A percentile compares a stretch with the other conserved stretches of the same genome.
phyloP scores from a whole-genome alignment of 768 basidiomycete species.

The Chalciporus piperatus region DNA sequence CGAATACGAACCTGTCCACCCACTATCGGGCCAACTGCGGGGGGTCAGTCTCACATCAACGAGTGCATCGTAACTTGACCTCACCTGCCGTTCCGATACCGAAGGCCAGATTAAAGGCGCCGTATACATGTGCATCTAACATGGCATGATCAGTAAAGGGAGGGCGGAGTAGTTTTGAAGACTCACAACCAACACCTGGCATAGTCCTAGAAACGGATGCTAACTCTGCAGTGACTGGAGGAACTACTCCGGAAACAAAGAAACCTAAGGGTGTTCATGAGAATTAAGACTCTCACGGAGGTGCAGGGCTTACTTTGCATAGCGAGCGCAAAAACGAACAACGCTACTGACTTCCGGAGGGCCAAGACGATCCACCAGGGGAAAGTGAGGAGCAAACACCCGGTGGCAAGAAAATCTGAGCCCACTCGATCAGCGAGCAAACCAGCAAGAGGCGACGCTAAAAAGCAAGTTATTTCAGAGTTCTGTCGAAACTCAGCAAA shows the following conservation, averaged over 20 bases:
- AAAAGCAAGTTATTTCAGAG: background rate
- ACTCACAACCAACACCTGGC: conserved; percentile 67
- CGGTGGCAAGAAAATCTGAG: conserved; percentile 49
- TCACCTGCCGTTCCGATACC: conserved; percentile 61
- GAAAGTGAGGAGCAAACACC: conserved; percentile 47
- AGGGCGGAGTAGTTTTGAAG: background rate
- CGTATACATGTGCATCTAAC: conserved; percentile 71
- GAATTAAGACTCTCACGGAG: background rate
- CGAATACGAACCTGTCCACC: conserved; percentile 55
- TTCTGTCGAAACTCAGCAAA: background rate
- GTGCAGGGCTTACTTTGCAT: conserved; percentile 46
- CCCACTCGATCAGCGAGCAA: conserved; percentile 55
- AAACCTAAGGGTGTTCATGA: conserved; percentile 43
- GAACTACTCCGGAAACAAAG: conserved; percentile 55
- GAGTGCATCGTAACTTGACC: conserved; percentile 15
- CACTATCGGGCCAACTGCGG: conserved; percentile 63
- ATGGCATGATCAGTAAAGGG: background rate
- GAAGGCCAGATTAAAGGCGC: conserved; percentile 69
- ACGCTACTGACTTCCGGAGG: conserved; percentile 49
- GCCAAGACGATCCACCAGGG: conserved; percentile 65
- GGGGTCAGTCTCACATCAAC: conserved; percentile 2
- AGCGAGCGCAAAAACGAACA: conserved; percentile 40
- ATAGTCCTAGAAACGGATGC: conserved; percentile 55
- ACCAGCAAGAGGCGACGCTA: conserved; percentile 62
- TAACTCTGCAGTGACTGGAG: conserved; percentile 66